Base-by-base conservation (phyloP, 352 stramenopile species). In the Phytophthora boehmeriae region DNA sequence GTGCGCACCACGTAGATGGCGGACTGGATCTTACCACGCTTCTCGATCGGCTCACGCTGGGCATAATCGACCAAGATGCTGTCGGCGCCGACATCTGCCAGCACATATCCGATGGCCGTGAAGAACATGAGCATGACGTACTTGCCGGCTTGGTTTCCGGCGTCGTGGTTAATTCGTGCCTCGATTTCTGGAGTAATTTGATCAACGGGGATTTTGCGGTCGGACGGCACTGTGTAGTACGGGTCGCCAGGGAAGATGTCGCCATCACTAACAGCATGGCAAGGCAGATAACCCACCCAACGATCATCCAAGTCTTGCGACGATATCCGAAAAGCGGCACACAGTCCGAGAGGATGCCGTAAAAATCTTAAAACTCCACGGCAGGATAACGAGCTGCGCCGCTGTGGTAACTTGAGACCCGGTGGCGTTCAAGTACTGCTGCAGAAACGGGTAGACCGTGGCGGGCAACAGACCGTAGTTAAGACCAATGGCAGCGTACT, bases 51-150 rank as follows among this genome's bases (percentile, higher is more conserved):
- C 27, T 89, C 73, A 23, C 73, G 75, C 45, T 84, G 62, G 6
- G 72, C 65, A n/a, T 75, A 36, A 19, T 84, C 72, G 1, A 68
- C 57, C 2, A 68, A 53, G 36, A 82, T 68, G 0, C 71, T 81
- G 62, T 95, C 86, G 16, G 78, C 75, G 5, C 74, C 73, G 1
- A 93, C 83, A 53, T 94, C 84, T 0, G 85, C 73, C 52, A 92
- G 75, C 10, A 93, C 68, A 58, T 94, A 95, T 11, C 86, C 86
- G n/a, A 91, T 28, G 1, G 83, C 78, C 0, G 83, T 76, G 13
- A 93, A 47, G 34, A 93, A 81, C 73, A 96, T 89, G 20, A 88
- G 36, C 2, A 89, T 59, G 9, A 83, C 66, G 68, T 88, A 91
- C 48, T 80, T 80, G 49, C 44, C 70, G 5, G 67, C 76, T 32